Evolutionary conservation across 495 filamentous ascomycete genomes (phyloP).

Genomic region (Hyphodiscus hymeniophilus): DNA sequence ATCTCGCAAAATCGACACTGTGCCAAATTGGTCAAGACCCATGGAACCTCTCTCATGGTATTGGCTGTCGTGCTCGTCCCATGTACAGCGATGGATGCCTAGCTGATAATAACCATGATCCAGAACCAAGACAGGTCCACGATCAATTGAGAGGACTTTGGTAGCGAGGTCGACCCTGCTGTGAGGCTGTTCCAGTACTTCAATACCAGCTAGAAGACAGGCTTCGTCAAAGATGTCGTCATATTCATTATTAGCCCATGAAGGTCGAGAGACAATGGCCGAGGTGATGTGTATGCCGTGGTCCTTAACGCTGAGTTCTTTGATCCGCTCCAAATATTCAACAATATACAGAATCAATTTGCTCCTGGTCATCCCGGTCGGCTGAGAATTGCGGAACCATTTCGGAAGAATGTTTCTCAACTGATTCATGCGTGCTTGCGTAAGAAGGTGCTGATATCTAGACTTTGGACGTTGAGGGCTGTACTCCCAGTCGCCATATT

Average conservation of each 20-base stretch:
- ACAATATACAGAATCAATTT: not conserved
- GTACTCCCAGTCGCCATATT: not conserved
- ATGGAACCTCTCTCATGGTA: not conserved
- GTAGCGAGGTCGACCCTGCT: not conserved
- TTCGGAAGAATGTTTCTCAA: not conserved
- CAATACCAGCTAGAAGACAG: not conserved
- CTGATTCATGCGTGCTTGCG: not conserved
- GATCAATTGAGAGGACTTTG: not conserved
- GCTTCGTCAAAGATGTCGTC: slow-evolving; percentile 1
- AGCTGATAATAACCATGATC: slow-evolving; percentile 2
- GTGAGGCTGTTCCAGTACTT: not conserved
- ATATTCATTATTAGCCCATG: not conserved
- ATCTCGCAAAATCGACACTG: not conserved
- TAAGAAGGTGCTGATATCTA: not conserved
- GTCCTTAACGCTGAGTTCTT: not conserved
- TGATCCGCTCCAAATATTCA: not conserved
- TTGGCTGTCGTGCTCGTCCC: not conserved
- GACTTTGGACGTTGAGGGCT: not conserved
- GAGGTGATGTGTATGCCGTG: slow-evolving; percentile 1
- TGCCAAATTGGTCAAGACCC: not conserved
- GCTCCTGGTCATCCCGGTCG: not conserved
- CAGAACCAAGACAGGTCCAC: not conserved
- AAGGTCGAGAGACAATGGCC: not conserved
- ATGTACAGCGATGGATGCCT: not conserved
- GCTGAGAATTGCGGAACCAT: not conserved